These are phyloP conservation scores for Arthrobotrys musiformis DNA, from an alignment of 2,329 filamentous ascomycete species.

Conservation along the genomic window DNA sequence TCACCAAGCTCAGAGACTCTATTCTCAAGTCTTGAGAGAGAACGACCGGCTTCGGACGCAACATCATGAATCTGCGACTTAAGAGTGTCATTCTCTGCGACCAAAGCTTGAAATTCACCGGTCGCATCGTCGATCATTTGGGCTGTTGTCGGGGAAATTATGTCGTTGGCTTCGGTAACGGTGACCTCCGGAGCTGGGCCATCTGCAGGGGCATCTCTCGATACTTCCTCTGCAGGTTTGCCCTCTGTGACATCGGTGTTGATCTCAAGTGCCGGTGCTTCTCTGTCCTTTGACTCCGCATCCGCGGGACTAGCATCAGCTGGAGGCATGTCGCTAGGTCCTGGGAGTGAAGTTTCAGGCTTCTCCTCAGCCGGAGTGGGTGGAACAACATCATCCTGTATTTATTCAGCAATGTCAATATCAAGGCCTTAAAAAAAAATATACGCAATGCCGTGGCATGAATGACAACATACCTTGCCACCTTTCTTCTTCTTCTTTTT, in stretches of 20 bases:
- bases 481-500: conserved; percentile 43
- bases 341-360: conserved; percentile 12
- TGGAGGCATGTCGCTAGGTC: conserved; percentile 11
- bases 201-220: background rate
- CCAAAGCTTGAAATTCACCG: conserved; percentile 40
- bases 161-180: conserved; percentile 3
- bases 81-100: conserved; percentile 44
- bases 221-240: conserved; percentile 8
- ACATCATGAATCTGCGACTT: conserved; percentile 46
- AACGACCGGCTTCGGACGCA: conserved; percentile 40
- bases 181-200: conserved; percentile 19
- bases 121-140: conserved; percentile 44
- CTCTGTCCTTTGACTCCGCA: conserved; percentile 5
- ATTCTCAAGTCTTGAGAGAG: conserved; percentile 46
- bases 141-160: conserved; percentile 18
- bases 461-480: conserved; percentile 25
- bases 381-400: conserved; percentile 34
- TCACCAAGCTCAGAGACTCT: conserved; percentile 45
- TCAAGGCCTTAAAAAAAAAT: background rate
- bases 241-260: conserved; percentile 5
- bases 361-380: conserved; percentile 44
- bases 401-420: conserved; percentile 7
- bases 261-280: conserved; percentile 14
- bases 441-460: background rate
- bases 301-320: conserved; percentile 7